Conservation (phyloP, 108 stramenopile genomes). For the Cyclotella distinguenda region DNA sequence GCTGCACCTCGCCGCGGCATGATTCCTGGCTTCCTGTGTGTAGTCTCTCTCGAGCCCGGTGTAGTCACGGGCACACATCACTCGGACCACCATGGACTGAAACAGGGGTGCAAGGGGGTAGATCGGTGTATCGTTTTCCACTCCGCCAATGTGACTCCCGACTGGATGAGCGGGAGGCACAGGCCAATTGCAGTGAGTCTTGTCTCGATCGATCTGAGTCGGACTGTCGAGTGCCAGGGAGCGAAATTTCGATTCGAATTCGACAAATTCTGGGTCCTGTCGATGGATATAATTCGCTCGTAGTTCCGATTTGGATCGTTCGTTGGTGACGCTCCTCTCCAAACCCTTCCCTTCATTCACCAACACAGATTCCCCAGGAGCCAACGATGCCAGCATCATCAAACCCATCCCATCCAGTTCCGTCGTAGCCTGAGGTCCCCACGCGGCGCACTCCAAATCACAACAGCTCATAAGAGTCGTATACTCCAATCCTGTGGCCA, state of each 20-base stretch:
- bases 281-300: neutral
- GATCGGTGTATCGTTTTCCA: slow-evolving; percentile 13
- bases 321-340: neutral
- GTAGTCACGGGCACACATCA: slow-evolving; percentile 21
- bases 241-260: slow-evolving; percentile 10
- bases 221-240: slow-evolving; percentile 5
- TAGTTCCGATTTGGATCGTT: slow-evolving; percentile 4
- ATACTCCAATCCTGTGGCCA: slow-evolving; percentile 11
- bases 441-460: slow-evolving; percentile 19
- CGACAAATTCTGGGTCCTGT: neutral
- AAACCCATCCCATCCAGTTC: slow-evolving; percentile 1
- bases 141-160: slow-evolving; percentile 11
- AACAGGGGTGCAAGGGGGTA: slow-evolving; percentile 18
- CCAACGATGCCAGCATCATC: slow-evolving; percentile 10
- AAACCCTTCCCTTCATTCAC: slow-evolving; percentile 15
- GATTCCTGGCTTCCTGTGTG: slow-evolving; percentile 21
- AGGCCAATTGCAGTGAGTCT: slow-evolving; percentile 24
- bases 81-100: slow-evolving; percentile 5
- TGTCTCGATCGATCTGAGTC: slow-evolving; percentile 1
- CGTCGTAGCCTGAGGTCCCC: slow-evolving; percentile 10
- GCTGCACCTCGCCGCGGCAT: slow-evolving; percentile 17
- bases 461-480: slow-evolving; percentile 23
- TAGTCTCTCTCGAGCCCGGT: slow-evolving; percentile 22
- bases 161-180: slow-evolving; percentile 14
- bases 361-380: slow-evolving; percentile 12